Conservation (phyloP, 2,329 filamentous ascomycete species). For the Chaetomium strumarium region DNA sequence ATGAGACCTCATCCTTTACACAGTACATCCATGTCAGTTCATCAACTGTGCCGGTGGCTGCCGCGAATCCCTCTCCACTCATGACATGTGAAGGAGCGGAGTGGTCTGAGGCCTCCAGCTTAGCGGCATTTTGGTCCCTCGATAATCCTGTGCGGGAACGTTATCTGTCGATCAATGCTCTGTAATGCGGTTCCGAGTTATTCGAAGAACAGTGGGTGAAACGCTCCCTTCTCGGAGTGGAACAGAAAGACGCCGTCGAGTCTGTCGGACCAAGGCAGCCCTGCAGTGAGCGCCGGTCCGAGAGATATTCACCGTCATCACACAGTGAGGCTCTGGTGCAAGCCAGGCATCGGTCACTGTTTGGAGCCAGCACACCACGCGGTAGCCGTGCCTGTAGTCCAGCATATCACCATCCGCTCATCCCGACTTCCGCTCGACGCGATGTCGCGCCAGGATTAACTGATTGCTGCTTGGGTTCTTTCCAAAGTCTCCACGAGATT, state of each 20-base stretch:
- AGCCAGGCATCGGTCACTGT: background rate
- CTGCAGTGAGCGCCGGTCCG: background rate
- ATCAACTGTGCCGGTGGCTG: slow-evolving; percentile 1
- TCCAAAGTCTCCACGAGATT: too few relatives aligned
- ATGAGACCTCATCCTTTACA: background rate
- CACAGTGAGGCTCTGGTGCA: background rate
- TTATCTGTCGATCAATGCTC: slow-evolving; percentile 5
- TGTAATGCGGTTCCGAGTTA: background rate
- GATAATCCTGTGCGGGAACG: background rate
- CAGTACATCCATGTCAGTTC: background rate
- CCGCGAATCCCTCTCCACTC: background rate
- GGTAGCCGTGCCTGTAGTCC: background rate
- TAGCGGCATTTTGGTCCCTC: background rate
- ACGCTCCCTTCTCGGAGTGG: slow-evolving; percentile 3
- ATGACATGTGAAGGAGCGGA: slow-evolving; percentile 8
- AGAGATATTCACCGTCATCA: background rate
- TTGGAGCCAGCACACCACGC: background rate
- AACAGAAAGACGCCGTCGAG: background rate
- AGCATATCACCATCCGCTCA: background rate
- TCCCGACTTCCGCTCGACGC: background rate
- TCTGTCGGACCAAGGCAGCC: slow-evolving; percentile 2
- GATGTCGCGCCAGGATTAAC: too few relatives aligned
- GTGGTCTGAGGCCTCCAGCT: background rate
- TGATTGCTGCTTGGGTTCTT: too few relatives aligned
- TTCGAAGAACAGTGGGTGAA: background rate